Conservation (phyloP, 2,329 filamentous ascomycete genomes). For the Lachnellula subtilissima region DNA sequence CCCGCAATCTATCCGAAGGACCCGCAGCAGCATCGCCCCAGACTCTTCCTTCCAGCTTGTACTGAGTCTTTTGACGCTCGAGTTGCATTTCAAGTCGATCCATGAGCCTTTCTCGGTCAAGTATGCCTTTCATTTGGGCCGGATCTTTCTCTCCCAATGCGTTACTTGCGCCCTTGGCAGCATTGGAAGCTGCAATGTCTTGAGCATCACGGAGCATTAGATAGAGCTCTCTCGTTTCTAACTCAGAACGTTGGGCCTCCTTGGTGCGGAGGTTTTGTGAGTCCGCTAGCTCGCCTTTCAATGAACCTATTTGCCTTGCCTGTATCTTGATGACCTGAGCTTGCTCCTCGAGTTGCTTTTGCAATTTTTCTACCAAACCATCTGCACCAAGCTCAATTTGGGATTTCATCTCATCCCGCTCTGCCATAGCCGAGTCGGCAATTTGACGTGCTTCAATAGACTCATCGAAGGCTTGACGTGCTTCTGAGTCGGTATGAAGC, state of each 20-base stretch:
- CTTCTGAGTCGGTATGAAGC: slow-evolving; percentile 93
- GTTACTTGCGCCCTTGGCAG: slow-evolving; percentile 50
- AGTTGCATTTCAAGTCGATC: slow-evolving; percentile 91
- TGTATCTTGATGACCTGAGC: slow-evolving; percentile 86
- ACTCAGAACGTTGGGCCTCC: slow-evolving; percentile 88
- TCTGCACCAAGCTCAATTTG: slow-evolving; percentile 89
- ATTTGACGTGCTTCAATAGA: slow-evolving; percentile 85
- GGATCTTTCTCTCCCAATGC: slow-evolving; percentile 60
- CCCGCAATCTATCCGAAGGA: slow-evolving; percentile 86
- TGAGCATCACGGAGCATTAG: slow-evolving; percentile 97
- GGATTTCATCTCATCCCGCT: slow-evolving; percentile 89
- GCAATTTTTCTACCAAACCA: slow-evolving; percentile 85
- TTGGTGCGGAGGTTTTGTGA: slow-evolving; percentile 80
- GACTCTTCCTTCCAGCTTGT: slow-evolving; percentile 88
- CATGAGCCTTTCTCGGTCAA: slow-evolving; percentile 90
- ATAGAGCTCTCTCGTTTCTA: slow-evolving; percentile 94
- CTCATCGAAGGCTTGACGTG: slow-evolving; percentile 86
- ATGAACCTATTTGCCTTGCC: slow-evolving; percentile 73
- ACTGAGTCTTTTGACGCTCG: slow-evolving; percentile 95
- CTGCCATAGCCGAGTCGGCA: slow-evolving; percentile 90
- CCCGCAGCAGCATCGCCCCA: slow-evolving; percentile 72
- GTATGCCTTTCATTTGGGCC: slow-evolving; percentile 79
- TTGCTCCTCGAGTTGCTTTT: slow-evolving; percentile 93
- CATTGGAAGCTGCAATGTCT: slow-evolving; percentile 86
- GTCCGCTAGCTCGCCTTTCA: slow-evolving; percentile 86